Evolutionary conservation across 768 basidiomycete species (phyloP).

Genomic region (Serendipita sp.): DNA sequence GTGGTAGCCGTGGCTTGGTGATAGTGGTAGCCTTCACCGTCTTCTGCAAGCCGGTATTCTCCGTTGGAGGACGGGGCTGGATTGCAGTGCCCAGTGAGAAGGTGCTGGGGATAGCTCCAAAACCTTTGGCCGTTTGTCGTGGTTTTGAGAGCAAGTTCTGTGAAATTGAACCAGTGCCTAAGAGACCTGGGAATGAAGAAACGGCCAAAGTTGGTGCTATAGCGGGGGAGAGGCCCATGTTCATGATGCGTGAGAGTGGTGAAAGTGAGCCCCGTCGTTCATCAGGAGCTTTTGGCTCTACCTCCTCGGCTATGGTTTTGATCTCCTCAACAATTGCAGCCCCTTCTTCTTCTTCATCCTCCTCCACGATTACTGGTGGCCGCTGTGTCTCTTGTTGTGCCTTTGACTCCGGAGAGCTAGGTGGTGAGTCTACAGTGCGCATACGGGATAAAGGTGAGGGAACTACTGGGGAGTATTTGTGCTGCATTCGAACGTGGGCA

Average conservation of each 20-base stretch:
- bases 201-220: neutral
- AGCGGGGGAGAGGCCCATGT: conserved; percentile 3
- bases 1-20: neutral
- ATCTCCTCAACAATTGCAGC: neutral
- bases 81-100: neutral
- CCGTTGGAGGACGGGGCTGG: neutral
- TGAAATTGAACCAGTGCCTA: neutral
- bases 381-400: neutral
- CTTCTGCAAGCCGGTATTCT: neutral
- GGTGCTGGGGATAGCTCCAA: neutral
- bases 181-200: conserved; percentile 1
- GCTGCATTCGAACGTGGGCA: conserved; percentile 18
- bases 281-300: neutral
- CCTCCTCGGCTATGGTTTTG: neutral
- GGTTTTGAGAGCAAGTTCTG: neutral
- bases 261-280: neutral
- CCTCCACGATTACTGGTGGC: conserved; percentile 2
- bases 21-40: neutral
- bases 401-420: neutral
- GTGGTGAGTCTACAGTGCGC: neutral
- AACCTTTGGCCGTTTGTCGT: neutral
- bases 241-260: neutral
- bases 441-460: conserved; percentile 72
- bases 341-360: neutral
- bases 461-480: conserved; percentile 66